phyloP scores from a whole-genome alignment of 805 yeast genomes.

The Phaffomyces thermotolerans region DNA sequence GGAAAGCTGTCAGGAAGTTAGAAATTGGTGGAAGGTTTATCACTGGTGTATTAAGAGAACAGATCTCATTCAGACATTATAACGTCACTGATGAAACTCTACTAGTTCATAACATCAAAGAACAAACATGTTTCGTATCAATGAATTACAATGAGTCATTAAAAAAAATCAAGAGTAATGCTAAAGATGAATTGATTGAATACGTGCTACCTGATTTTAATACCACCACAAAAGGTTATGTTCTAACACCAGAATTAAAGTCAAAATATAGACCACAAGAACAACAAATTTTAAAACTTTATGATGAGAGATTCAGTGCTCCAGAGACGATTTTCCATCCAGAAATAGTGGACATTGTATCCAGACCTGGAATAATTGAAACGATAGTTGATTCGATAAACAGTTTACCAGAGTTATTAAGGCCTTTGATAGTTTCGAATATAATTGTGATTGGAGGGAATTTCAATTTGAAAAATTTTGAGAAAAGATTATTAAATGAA shows the following conservation, averaged over 20 bases:
- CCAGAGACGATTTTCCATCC: constrained; percentile 90
- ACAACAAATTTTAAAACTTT: constrained; percentile 57
- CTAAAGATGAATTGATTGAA: constrained; percentile 39
- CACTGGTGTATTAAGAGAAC: constrained; percentile 76
- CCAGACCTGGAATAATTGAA: constrained; percentile 70
- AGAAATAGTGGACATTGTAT: constrained; percentile 62
- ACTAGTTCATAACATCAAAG: constrained; percentile 79
- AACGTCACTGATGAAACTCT: constrained; percentile 89
- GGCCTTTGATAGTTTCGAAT: constrained; percentile 75
- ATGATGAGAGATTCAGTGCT: constrained; percentile 80
- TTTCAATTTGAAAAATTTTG: constrained; percentile 60
- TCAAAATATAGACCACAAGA: constrained; percentile 34
- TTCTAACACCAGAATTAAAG: constrained; percentile 31
- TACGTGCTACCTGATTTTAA: constrained; percentile 87
- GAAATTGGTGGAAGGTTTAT: constrained; percentile 84
- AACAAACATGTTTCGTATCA: constrained; percentile 65
- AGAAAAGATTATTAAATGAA: constrained; percentile 51
- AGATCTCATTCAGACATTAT: constrained; percentile 84
- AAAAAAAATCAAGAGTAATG: constrained; percentile 26
- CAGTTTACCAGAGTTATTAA: constrained; percentile 61
- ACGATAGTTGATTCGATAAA: constrained; percentile 61
- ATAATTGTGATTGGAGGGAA: constrained; percentile 81
- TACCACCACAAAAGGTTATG: constrained; percentile 70
- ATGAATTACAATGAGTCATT: constrained; percentile 45
- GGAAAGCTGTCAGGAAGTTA: constrained; percentile 69